Percentiles rank a stretch among this genome's conserved stretches.
phyloP scores from a whole-genome alignment of 306 rosid genomes.

The Erythrophleum fordii region DNA sequence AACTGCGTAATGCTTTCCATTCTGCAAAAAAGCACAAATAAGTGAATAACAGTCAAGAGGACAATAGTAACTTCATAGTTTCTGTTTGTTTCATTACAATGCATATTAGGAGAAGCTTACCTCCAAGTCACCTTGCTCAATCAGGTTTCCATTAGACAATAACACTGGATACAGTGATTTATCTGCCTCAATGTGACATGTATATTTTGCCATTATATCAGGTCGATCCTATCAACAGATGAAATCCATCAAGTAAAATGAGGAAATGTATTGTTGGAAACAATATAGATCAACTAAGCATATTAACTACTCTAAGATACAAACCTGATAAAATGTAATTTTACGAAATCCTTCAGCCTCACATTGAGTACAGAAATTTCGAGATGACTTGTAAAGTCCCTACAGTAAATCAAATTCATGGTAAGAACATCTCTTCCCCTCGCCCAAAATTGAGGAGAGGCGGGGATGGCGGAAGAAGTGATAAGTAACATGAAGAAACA shows the following conservation, averaged over 20 bases:
- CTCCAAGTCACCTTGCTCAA: constrained; percentile 85
- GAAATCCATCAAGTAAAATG: constrained; percentile 38
- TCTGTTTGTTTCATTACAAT: not conserved
- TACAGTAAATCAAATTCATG: constrained; percentile 48
- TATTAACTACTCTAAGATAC: constrained; percentile 29
- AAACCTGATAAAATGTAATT: constrained; percentile 91
- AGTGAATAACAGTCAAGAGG: constrained; percentile 21
- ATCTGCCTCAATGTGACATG: constrained; percentile 82
- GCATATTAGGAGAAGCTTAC: constrained; percentile 52
- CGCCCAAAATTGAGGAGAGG: constrained; percentile 15
- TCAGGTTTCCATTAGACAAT: constrained; percentile 93
- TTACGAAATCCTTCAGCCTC: constrained; percentile 99
- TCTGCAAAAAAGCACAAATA: constrained; percentile 58
- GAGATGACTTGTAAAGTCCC: constrained; percentile 96
- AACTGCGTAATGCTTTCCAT: constrained; percentile 84
- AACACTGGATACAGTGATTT: constrained; percentile 89
- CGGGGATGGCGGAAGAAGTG: not conserved
- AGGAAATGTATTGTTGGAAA: constrained; percentile 25
- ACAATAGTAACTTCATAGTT: constrained; percentile 27
- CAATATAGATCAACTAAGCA: constrained; percentile 13
- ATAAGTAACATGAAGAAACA: constrained; percentile 15
- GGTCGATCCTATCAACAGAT: constrained; percentile 86
- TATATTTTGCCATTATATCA: constrained; percentile 96
- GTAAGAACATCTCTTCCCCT: constrained; percentile 20
- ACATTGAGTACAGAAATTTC: constrained; percentile 97